These are phyloP conservation scores for Malus hybrid DNA, from an alignment of 331 rosid genomes.

Conservation along the genomic window DNA sequence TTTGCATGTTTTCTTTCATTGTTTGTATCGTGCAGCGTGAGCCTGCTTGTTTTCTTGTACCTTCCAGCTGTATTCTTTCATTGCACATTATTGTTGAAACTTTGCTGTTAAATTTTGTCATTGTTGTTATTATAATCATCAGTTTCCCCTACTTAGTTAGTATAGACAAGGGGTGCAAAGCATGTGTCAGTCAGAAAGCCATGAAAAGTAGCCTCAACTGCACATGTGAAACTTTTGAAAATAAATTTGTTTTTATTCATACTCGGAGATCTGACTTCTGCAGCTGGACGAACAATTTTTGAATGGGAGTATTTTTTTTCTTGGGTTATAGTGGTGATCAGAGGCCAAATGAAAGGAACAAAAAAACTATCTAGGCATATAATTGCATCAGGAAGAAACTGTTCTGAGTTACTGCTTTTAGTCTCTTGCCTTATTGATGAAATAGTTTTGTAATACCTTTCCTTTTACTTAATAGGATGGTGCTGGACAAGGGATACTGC, in stretches of 20 bases:
- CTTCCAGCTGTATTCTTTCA: too few relatives aligned
- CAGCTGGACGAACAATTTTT: not conserved
- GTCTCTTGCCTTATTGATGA: not conserved
- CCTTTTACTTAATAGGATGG: constrained; percentile 35
- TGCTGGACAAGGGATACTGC: constrained; percentile 40
- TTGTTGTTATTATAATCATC: too few relatives aligned
- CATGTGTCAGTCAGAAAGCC: not conserved
- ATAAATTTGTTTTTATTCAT: not conserved
- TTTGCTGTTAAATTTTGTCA: not conserved
- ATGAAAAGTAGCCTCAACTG: not conserved
- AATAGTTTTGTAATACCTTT: constrained; percentile 20
- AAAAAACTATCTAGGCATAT: not conserved
- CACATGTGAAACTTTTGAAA: not conserved
- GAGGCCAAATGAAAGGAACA: not conserved
- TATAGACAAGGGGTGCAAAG: too few relatives aligned
- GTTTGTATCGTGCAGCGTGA: too few relatives aligned
- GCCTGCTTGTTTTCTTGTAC: too few relatives aligned
- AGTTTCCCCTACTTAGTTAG: too few relatives aligned
- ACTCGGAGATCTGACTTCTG: not conserved
- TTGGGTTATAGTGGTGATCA: not conserved
- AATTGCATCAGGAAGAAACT: not conserved
- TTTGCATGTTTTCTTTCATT: too few relatives aligned
- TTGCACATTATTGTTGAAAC: not conserved
- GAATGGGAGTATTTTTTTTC: not conserved
- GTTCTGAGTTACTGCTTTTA: not conserved